Evolutionary conservation across 352 stramenopile genomes (phyloP).

Genomic region (Phytophthora sp.): DNA sequence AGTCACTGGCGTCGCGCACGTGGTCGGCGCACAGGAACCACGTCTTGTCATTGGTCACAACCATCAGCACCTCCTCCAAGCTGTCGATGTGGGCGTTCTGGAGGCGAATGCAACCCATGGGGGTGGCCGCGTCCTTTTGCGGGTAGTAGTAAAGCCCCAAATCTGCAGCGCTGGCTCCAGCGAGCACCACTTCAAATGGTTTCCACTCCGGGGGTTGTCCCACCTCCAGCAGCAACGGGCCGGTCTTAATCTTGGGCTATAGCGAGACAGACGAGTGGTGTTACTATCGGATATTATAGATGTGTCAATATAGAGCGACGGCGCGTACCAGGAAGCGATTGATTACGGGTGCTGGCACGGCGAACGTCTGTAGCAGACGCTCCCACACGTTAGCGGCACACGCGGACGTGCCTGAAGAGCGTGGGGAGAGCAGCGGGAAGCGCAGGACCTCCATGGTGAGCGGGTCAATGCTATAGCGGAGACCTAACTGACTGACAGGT

Average conservation of each 20-base stretch:
- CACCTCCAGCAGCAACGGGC: constrained; percentile 63
- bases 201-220: constrained; percentile 60
- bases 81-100: constrained; percentile 73
- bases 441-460: constrained; percentile 29
- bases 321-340: constrained; percentile 54
- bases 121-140: constrained; percentile 42
- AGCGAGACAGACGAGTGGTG: not conserved
- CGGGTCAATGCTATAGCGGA: constrained; percentile 2
- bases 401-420: constrained; percentile 2
- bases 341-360: constrained; percentile 27
- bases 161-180: constrained; percentile 54
- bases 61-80: constrained; percentile 77
- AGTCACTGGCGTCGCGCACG: constrained; percentile 61
- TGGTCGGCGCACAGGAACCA: constrained; percentile 82
- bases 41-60: constrained; percentile 76
- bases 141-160: constrained; percentile 77
- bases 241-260: constrained; percentile 70
- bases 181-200: constrained; percentile 68
- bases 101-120: constrained; percentile 62
- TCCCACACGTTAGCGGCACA: constrained; percentile 47
- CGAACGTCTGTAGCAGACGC: constrained; percentile 59
- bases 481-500: constrained; percentile 24
- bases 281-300: no score
- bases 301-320: not conserved
- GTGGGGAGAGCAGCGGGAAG: constrained; percentile 13